These are phyloP conservation scores for Pinus tabuliformis DNA, from an alignment of 75 land plant species.

Conservation along the genomic window DNA sequence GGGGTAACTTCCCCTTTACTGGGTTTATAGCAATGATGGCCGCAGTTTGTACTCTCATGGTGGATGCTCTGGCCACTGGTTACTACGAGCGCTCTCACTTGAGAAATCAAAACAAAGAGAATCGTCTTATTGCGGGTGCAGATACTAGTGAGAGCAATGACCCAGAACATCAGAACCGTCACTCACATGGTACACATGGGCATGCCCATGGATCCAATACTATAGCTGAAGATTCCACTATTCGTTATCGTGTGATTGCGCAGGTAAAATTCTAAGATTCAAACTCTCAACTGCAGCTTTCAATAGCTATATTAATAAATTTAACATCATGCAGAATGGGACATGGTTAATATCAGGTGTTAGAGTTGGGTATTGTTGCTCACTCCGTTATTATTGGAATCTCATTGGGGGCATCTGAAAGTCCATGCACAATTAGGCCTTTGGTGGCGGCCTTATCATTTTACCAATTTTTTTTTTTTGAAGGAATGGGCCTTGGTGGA, in stretches of 20 bases:
- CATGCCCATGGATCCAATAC: not conserved
- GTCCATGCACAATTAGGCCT: constrained; percentile 61
- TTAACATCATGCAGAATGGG: no score
- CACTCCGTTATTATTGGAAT: constrained; percentile 81
- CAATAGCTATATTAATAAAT: not conserved
- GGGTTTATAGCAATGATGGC: constrained; percentile 70
- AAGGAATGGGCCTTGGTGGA: constrained; percentile 83
- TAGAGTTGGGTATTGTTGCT: constrained; percentile 79
- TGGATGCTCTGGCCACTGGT: constrained; percentile 45
- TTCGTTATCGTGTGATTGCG: not conserved
- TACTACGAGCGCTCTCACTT: constrained; percentile 21
- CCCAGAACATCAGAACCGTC: no score
- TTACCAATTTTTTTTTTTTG: constrained; percentile 84
- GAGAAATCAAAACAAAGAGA: no score
- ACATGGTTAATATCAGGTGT: constrained; percentile 28
- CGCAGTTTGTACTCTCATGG: constrained; percentile 35
- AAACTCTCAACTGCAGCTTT: not conserved
- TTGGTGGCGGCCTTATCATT: constrained; percentile 64
- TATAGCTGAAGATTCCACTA: not conserved
- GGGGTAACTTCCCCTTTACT: constrained; percentile 54
- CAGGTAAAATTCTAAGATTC: not conserved
- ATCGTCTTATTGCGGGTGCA: no score
- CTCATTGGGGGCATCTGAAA: constrained; percentile 61
- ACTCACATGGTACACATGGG: not conserved
- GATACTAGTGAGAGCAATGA: no score